phyloP scores from a whole-genome alignment of 352 stramenopile genomes.

The Globisporangium uncinulatum region DNA sequence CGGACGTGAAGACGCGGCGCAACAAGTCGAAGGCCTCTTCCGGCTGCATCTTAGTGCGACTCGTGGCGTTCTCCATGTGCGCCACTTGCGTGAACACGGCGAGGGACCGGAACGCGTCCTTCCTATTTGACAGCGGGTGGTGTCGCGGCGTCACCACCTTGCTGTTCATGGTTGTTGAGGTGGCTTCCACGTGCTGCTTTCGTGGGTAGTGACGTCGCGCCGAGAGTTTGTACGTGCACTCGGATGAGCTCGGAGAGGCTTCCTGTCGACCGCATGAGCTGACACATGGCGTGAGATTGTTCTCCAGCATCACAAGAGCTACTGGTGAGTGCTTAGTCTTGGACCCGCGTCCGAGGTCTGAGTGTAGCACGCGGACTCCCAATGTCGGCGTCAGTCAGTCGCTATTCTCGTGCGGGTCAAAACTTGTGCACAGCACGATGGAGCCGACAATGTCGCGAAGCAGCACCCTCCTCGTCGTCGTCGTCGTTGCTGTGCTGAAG shows the following conservation, averaged over 20 bases:
- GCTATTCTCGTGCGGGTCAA: no score
- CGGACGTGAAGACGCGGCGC: conserved; percentile 7
- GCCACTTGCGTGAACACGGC: conserved; percentile 25
- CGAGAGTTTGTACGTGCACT: conserved; percentile 22
- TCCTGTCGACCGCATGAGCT: background rate
- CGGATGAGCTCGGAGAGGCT: background rate
- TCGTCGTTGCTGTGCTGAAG: background rate
- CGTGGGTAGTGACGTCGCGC: conserved; percentile 15
- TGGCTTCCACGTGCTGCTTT: conserved; percentile 2
- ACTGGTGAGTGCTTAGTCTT: no score
- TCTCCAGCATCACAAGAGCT: background rate
- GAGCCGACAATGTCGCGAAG: background rate
- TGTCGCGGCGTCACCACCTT: background rate
- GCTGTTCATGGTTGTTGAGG: background rate
- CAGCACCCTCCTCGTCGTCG: background rate
- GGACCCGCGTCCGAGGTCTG: no score
- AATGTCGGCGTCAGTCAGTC: no score
- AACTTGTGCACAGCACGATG: no score
- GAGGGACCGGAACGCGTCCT: conserved; percentile 25
- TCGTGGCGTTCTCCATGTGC: conserved; percentile 21
- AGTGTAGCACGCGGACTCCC: no score
- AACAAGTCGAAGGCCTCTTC: conserved; percentile 28
- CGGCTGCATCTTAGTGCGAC: conserved; percentile 14
- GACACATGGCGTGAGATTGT: background rate
- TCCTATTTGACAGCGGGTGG: background rate